phyloP scores from a whole-genome alignment of 106 monocot species.

The Phalaenopsis aphrodite region DNA sequence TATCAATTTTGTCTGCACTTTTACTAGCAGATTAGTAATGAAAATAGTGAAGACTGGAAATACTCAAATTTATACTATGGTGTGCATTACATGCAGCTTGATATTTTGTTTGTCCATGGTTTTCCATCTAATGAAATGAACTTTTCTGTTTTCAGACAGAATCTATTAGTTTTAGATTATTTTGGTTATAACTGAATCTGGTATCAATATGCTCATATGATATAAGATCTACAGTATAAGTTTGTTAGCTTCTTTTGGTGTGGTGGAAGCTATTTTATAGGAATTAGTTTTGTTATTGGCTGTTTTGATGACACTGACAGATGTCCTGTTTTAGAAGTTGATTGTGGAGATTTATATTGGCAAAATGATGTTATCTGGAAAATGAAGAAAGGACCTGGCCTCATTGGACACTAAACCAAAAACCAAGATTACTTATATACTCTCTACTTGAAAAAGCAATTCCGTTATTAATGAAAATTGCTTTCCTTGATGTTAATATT shows the following conservation, averaged over 20 bases:
- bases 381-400: neutral
- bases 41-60: neutral
- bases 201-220: neutral
- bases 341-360: neutral
- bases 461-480: neutral
- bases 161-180: neutral
- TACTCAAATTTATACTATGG: neutral
- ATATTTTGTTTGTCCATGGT: constrained; percentile 2
- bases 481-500: neutral
- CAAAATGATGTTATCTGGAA: neutral
- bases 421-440: neutral
- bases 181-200: neutral
- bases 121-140: neutral
- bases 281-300: neutral
- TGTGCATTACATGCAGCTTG: neutral
- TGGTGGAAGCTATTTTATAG: neutral
- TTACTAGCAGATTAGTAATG: neutral
- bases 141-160: neutral
- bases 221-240: neutral
- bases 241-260: neutral
- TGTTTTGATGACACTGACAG: neutral
- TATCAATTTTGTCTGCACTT: neutral
- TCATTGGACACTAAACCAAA: neutral
- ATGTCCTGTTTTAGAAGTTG: neutral
- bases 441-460: neutral